Conservation (phyloP, 2,329 filamentous ascomycete genomes). For the Venturia asperata region DNA sequence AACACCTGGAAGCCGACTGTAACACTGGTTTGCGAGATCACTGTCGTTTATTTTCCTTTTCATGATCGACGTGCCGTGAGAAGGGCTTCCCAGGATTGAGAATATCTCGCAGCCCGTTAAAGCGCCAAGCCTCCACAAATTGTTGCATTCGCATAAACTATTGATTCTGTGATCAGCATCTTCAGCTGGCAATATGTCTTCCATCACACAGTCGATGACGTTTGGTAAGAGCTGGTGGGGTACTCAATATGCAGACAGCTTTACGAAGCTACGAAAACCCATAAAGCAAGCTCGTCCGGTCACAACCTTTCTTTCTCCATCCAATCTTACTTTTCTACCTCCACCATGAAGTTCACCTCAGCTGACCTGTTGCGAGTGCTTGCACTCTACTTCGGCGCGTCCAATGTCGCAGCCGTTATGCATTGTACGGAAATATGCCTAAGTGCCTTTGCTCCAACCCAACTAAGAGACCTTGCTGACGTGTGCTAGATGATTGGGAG, state of each 20-base stretch:
- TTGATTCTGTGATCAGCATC: background rate
- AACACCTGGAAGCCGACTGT: no score
- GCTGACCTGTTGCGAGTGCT: background rate
- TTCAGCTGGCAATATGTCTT: background rate
- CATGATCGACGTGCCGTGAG: no score
- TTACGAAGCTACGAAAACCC: background rate
- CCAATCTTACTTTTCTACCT: background rate
- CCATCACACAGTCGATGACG: background rate
- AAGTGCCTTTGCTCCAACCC: background rate
- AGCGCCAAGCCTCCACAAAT: background rate
- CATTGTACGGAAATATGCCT: background rate
- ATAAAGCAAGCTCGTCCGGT: background rate
- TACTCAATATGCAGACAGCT: background rate
- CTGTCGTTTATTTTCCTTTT: no score
- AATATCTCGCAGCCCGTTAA: no score
- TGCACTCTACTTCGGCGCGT: conserved; percentile 8
- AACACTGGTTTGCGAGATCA: no score
- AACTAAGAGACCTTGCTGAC: background rate
- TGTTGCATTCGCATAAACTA: background rate
- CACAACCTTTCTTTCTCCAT: background rate
- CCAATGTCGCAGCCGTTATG: conserved; percentile 6
- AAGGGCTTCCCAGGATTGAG: no score
- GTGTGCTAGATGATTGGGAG: background rate
- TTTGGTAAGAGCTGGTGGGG: background rate
- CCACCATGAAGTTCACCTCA: background rate